Conservation (phyloP, 495 filamentous ascomycete genomes). For the Neurospora sp. region DNA sequence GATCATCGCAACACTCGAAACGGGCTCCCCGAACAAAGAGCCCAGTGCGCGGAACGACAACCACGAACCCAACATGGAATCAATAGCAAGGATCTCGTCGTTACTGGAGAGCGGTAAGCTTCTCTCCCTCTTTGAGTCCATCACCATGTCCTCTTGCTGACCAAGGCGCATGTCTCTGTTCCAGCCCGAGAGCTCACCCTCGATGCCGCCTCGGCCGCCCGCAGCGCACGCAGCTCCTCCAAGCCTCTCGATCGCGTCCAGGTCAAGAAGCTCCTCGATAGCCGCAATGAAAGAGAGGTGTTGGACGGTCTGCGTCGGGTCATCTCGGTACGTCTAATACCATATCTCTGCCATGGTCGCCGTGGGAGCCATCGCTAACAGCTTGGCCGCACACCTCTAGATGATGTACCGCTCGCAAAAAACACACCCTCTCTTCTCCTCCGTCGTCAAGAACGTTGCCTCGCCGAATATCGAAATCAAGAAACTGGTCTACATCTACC, state of each 20-base stretch:
- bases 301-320: conserved; percentile 85
- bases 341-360: not conserved
- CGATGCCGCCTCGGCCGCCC: conserved; percentile 81
- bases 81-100: conserved; percentile 86
- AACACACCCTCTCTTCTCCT: conserved; percentile 80
- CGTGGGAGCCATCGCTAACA: conserved; percentile 14
- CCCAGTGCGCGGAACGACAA: conserved; percentile 2
- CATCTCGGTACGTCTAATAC: conserved; percentile 57
- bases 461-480: conserved; percentile 87
- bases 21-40: not conserved
- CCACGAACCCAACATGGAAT: conserved; percentile 54
- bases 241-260: conserved; percentile 48
- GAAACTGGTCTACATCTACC: conserved; percentile 96
- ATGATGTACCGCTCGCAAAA: conserved; percentile 86
- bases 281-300: conserved; percentile 85
- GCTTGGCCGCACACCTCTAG: conserved; percentile 31
- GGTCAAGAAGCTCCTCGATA: conserved; percentile 90
- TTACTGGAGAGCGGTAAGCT: conserved; percentile 80
- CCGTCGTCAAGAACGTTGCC: conserved; percentile 92
- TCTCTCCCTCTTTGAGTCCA: not conserved
- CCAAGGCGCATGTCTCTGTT: conserved; percentile 11
- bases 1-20: not conserved
- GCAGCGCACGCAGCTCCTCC: conserved; percentile 40
- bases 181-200: conserved; percentile 90
- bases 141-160: conserved; percentile 7